Conservation (phyloP, 257 asterid species). For the Plantago ovata region DNA sequence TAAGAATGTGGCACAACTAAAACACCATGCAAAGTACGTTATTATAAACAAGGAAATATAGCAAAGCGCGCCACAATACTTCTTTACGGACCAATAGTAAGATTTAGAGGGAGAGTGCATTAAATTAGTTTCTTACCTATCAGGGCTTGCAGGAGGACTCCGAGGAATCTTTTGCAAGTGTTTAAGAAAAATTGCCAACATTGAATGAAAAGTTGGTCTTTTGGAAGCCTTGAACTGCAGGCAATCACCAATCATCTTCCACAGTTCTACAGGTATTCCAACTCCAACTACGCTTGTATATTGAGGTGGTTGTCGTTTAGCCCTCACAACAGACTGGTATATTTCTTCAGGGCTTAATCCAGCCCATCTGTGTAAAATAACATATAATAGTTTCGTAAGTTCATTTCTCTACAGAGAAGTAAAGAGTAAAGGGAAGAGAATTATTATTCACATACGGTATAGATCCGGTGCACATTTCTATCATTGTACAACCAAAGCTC, state of each 20-base stretch:
- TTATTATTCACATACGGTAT: constrained; percentile 71
- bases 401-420: constrained; percentile 13
- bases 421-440: not conserved
- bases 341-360: constrained; percentile 89
- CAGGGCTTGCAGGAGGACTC: constrained; percentile 96
- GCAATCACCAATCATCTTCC: constrained; percentile 99
- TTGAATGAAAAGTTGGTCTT: constrained; percentile 91
- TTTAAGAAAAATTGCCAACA: constrained; percentile 84
- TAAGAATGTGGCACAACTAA: not conserved
- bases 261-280: constrained; percentile 94
- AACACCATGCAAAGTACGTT: not conserved
- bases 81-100: too few species aligned
- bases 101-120: constrained; percentile 1
- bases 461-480: constrained; percentile 99
- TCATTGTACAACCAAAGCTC: constrained; percentile 99
- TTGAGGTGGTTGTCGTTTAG: constrained; percentile 88
- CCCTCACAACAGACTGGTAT: constrained; percentile 81
- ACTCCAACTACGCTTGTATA: constrained; percentile 95
- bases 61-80: too few species aligned
- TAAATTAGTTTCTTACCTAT: constrained; percentile 56
- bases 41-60: too few species aligned
- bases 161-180: constrained; percentile 95
- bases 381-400: constrained; percentile 21
- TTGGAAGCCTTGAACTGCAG: constrained; percentile 81
- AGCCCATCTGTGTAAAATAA: constrained; percentile 72